These are phyloP conservation scores for Sporothrix sp. DNA, from an alignment of 2,329 filamentous ascomycete genomes.

Conservation along the genomic window DNA sequence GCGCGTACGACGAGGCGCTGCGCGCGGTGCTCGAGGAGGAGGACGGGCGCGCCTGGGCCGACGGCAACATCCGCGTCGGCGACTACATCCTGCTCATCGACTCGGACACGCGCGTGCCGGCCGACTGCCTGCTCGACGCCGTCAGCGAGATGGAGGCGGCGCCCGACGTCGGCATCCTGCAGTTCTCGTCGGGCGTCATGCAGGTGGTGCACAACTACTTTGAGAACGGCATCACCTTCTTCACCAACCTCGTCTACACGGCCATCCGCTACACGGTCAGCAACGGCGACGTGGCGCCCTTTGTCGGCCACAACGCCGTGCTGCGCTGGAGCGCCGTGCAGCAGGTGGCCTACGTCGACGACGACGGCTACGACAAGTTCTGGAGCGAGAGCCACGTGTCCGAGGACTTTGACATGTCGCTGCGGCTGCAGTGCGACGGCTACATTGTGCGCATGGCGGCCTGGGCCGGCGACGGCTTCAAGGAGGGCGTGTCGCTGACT, in stretches of 20 bases:
- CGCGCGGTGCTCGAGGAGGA: slow-evolving; percentile 57
- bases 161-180: slow-evolving; percentile 68
- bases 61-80: slow-evolving; percentile 76
- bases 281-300: slow-evolving; percentile 67
- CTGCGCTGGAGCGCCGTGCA: slow-evolving; percentile 68
- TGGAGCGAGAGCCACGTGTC: slow-evolving; percentile 75
- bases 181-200: slow-evolving; percentile 71
- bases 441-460: slow-evolving; percentile 65
- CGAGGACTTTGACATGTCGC: slow-evolving; percentile 74
- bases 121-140: slow-evolving; percentile 68
- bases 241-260: slow-evolving; percentile 65
- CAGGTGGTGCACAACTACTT: slow-evolving; percentile 67
- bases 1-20: slow-evolving; percentile 55
- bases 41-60: slow-evolving; percentile 65
- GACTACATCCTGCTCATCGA: slow-evolving; percentile 75
- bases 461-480: slow-evolving; percentile 68
- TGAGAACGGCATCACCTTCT: slow-evolving; percentile 61
- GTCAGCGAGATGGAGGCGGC: slow-evolving; percentile 75
- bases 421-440: slow-evolving; percentile 61
- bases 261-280: slow-evolving; percentile 69
- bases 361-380: slow-evolving; percentile 66
- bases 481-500: slow-evolving; percentile 74
- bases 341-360: slow-evolving; percentile 59
- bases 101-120: slow-evolving; percentile 68
- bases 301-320: slow-evolving; percentile 72